Evolutionary conservation across 2,329 filamentous ascomycete species (phyloP), one percentile per base, ranked within the genome.

Genomic region (Pseudogymnoascus sp.): DNA sequence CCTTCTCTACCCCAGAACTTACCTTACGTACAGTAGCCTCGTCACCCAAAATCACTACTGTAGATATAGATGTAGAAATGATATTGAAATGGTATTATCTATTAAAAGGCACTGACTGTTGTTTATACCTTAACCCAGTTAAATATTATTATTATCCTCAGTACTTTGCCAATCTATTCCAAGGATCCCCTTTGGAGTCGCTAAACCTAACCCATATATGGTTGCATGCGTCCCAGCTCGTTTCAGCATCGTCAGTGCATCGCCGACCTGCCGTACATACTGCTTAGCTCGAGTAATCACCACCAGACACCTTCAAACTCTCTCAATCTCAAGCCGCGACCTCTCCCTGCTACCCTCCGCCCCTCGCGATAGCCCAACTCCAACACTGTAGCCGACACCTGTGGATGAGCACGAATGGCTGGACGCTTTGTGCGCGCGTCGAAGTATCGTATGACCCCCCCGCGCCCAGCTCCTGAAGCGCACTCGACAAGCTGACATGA

Each of bases 401-500:
- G 41, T 59, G 50, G 40, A 24, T 33, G 41, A 69, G 65, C 63
- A 59, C 63, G 62, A 65, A 90, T 90, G 87, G 84, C 86, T 70
- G 86, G 86, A 72, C 84, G 87, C 74, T 90, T 90, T 76, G 87
- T 89, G 73, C 83, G 87, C 78, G 83, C 86, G 70, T 89, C 86
- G 73, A 90, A 90, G 76, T 90, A 89, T 77, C 85, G 87, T 89
- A 76, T 78, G 84, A 59, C 16, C 63, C 60, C 68, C 64, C 64
- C 33, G 28, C 41, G 19, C 59, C 59, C 16, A 50, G 59, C 64
- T 70, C 71, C 65, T 63, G 67, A 68, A 65, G 31, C 43, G 40
- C 40, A 11, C 40, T 22, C 40, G 33, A 22, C 24, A 16, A 61
- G 37, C 35, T 56, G 31, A 56, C 50, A 26, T 60, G 14, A 4